Conservation (phyloP, 2,329 filamentous ascomycete genomes). For the Ophiostoma pallidulum region DNA sequence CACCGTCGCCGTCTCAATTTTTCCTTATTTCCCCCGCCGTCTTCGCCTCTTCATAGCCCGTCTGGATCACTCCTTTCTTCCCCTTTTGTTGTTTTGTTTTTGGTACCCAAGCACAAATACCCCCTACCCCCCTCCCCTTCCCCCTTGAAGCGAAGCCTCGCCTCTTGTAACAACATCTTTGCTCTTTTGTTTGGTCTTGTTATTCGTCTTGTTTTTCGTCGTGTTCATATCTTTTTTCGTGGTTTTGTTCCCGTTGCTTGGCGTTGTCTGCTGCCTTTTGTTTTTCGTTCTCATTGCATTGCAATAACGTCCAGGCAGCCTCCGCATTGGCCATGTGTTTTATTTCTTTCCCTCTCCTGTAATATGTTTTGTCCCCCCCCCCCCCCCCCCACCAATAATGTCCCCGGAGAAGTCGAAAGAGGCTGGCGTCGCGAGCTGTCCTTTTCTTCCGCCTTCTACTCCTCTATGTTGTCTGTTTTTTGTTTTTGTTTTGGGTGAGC, state of each 20-base stretch:
- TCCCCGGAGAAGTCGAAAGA: not conserved
- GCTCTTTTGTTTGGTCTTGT: not conserved
- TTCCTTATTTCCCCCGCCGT: not conserved
- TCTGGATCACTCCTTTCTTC: not conserved
- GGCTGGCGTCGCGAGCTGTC: not conserved
- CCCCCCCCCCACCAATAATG: no score
- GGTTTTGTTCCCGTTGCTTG: not conserved
- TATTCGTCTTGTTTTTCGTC: not conserved
- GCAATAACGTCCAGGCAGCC: slow-evolving; percentile 9
- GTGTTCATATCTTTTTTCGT: slow-evolving; percentile 1
- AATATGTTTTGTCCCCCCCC: not conserved
- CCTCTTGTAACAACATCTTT: slow-evolving; percentile 12
- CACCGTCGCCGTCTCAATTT: not conserved
- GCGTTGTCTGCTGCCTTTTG: not conserved
- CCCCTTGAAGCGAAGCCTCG: no score
- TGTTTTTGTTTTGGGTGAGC: not conserved
- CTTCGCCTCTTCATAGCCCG: not conserved
- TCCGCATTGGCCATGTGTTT: slow-evolving; percentile 8
- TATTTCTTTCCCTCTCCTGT: not conserved
- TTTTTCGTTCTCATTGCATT: slow-evolving; percentile 6
- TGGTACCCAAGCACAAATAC: slow-evolving; percentile 11
- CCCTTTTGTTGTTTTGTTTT: not conserved
- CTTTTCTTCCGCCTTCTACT: not conserved
- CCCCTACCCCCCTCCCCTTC: no score
- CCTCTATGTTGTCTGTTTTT: not conserved